A percentile compares a stretch with the other conserved stretches of the same genome.
These are phyloP conservation scores for Rauvolfia tetraphylla DNA, from an alignment of 257 asterid species.

Conservation along the genomic window DNA sequence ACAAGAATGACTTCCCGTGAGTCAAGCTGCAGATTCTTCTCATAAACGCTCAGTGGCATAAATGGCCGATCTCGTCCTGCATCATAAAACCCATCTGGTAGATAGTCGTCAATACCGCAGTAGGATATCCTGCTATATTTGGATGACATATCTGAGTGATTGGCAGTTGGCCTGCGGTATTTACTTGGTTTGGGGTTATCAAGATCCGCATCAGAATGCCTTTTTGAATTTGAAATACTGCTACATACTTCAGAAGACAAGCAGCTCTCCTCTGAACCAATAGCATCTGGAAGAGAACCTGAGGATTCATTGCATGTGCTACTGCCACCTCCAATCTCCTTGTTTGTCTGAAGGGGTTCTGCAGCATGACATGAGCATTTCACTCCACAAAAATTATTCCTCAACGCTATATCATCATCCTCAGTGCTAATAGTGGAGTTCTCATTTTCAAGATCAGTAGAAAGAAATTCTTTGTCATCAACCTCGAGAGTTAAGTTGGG, in stretches of 20 bases:
- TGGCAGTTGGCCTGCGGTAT: slow-evolving; percentile 60
- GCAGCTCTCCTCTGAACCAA: slow-evolving; percentile 37
- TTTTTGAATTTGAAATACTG: slow-evolving; percentile 52
- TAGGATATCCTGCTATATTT: slow-evolving; percentile 69
- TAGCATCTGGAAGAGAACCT: slow-evolving; percentile 41
- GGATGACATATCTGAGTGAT: slow-evolving; percentile 54
- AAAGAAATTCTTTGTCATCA: slow-evolving; percentile 31
- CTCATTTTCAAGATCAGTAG: slow-evolving; percentile 32
- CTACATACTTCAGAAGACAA: slow-evolving; percentile 39
- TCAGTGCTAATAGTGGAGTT: slow-evolving; percentile 20
- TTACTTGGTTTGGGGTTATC: slow-evolving; percentile 88
- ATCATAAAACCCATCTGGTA: slow-evolving; percentile 95
- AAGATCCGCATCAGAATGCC: slow-evolving; percentile 79
- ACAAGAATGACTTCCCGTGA: slow-evolving; percentile 84
- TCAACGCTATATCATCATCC: slow-evolving; percentile 27
- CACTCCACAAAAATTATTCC: slow-evolving; percentile 25
- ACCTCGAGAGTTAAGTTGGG: slow-evolving; percentile 32
- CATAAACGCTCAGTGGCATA: slow-evolving; percentile 59
- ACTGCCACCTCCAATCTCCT: slow-evolving; percentile 31
- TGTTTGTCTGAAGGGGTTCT: slow-evolving; percentile 29
- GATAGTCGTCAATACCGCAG: slow-evolving; percentile 64
- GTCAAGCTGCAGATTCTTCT: slow-evolving; percentile 43
- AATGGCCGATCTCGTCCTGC: slow-evolving; percentile 95
- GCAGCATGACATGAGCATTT: slow-evolving; percentile 48
- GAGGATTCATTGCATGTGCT: slow-evolving; percentile 28